Percentiles rank a stretch among this genome's conserved stretches.
These are phyloP conservation scores for Colletotrichum acutatum DNA, from an alignment of 2,329 filamentous ascomycete genomes.

Conservation along the genomic window DNA sequence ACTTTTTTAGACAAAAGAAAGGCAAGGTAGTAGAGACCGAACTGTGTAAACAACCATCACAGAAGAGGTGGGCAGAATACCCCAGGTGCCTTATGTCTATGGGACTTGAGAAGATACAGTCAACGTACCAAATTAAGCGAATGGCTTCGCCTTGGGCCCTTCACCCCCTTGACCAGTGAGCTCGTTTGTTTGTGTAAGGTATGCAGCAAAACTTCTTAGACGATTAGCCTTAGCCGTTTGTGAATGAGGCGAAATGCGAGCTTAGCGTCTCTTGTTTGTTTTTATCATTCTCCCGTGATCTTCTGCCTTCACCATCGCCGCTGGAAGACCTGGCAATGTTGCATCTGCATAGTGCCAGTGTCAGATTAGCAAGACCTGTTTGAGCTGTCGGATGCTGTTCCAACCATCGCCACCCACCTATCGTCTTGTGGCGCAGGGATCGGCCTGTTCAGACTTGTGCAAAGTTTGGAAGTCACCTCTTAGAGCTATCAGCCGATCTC, in stretches of 20 bases:
- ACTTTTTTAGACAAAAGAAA: neutral
- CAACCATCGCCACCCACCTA: neutral
- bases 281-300: neutral
- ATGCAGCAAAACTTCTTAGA: constrained; percentile 38
- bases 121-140: constrained; percentile 18
- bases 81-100: neutral
- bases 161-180: neutral
- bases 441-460: neutral
- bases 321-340: neutral
- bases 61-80: neutral
- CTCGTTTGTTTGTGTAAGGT: constrained; percentile 2
- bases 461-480: neutral
- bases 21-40: neutral
- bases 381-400: neutral
- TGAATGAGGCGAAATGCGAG: constrained; percentile 39
- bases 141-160: neutral
- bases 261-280: constrained; percentile 46
- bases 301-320: neutral
- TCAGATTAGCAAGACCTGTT: neutral
- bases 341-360: neutral
- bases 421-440: neutral
- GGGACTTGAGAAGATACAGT: constrained; percentile 7
- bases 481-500: constrained; percentile 44
- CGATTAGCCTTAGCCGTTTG: constrained; percentile 45
- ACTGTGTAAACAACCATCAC: neutral